Base-by-base conservation (phyloP, 2,329 filamentous ascomycete genomes). In the Verticillium albo-atrum region DNA sequence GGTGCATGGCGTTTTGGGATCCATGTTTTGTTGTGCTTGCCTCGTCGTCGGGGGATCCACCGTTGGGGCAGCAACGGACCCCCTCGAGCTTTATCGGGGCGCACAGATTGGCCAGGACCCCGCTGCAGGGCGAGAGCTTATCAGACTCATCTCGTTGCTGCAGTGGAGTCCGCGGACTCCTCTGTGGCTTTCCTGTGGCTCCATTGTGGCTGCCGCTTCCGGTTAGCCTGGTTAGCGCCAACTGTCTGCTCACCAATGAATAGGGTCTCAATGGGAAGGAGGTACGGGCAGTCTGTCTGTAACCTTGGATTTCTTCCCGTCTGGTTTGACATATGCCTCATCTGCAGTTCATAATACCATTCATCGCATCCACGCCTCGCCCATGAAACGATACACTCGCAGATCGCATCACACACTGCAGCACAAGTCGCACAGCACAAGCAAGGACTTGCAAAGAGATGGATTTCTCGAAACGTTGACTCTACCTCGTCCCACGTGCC, bases 1-100 rank as follows among this genome's bases (percentile, higher is more conserved):
- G 32, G 32, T 34, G 32, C 10, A 34, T 37, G 35, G 15, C 6
- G n/a, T 17, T 51, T 51, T 17, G 47, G n/a, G n/a, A n/a, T n/a
- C n/a, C n/a, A n/a, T n/a, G n/a, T 57, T 57, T 57, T 57, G 55
- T 51, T 57, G 37, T 52, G 27, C 25, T 34, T 20, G 37, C 28
- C 27, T 47, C 20, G n/a, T 25, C 42, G 4, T 32, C 30, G 9
- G 30, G 30, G 30, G 30, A 23, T 47, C 7, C 42, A 10, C 26
- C 14, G 55, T 57, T 51, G 55, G 17, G 4, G 15, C 23, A 20
- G 55, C 27, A 52, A 57, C 55, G 37, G 25, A 17, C 3, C 55
- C 55, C 30, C 35, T 10, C 3, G 3, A 57, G 55, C 55, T 51
- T 57, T 57, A 57, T 57, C 55, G 27, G 42, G n/a, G 2, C 4